These are phyloP conservation scores for Sporobolomyces roseus DNA, from an alignment of 768 basidiomycete species.

Conservation along the genomic window DNA sequence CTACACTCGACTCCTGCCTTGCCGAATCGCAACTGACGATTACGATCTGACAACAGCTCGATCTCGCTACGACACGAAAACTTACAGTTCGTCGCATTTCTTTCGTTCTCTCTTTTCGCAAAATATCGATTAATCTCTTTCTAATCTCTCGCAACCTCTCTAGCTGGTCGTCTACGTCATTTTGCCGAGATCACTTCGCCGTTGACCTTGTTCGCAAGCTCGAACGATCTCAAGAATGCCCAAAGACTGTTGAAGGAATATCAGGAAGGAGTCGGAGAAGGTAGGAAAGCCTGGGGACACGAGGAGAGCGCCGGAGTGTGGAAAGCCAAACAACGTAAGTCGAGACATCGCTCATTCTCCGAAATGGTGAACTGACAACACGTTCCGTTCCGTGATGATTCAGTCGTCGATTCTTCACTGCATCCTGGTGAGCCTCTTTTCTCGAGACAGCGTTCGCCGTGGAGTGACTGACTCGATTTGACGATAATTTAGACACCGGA, in stretches of 20 bases:
- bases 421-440: constrained; percentile 36
- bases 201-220: constrained; percentile 43
- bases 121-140: background rate
- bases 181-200: constrained; percentile 45
- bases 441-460: background rate
- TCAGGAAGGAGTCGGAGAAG: constrained; percentile 29
- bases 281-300: constrained; percentile 34
- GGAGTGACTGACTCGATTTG: background rate
- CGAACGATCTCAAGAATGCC: constrained; percentile 32
- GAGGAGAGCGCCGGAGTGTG: constrained; percentile 37
- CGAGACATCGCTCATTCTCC: background rate
- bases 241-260: constrained; percentile 43
- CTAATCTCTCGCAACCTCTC: background rate
- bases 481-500: constrained; percentile 47
- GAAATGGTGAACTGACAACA: no score
- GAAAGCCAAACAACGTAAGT: constrained; percentile 44
- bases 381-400: background rate
- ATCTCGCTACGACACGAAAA: constrained; percentile 38
- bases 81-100: constrained; percentile 28
- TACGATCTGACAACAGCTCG: constrained; percentile 13
- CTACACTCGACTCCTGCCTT: no score
- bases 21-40: no score
- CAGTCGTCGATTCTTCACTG: constrained; percentile 43
- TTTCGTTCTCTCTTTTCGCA: no score
- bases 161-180: constrained; percentile 44